phyloP scores from a whole-genome alignment of 2,329 filamentous ascomycete species.

The Penicillium sp. region DNA sequence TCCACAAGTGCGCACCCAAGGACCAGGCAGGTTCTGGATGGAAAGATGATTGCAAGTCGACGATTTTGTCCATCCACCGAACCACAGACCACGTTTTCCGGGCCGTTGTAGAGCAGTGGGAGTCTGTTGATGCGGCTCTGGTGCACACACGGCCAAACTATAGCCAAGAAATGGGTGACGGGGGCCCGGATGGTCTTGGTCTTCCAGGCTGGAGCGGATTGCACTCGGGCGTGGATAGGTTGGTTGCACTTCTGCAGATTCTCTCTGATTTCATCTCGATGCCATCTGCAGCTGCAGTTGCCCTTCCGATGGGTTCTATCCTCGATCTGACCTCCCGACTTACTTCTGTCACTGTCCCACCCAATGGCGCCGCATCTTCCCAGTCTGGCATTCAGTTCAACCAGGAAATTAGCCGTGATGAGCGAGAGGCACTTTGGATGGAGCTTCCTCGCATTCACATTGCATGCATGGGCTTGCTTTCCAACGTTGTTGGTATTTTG shows the following conservation, averaged over 20 bases:
- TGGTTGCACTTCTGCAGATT: constrained; percentile 65
- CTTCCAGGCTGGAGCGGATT: constrained; percentile 74
- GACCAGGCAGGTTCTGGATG: constrained; percentile 75
- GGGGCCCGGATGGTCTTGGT: constrained; percentile 45
- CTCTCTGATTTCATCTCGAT: constrained; percentile 63
- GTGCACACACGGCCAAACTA: constrained; percentile 38
- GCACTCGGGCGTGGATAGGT: constrained; percentile 68
- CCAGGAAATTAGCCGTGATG: constrained; percentile 71
- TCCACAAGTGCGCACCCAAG: constrained; percentile 80
- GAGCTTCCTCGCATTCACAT: constrained; percentile 72
- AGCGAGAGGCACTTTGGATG: constrained; percentile 75
- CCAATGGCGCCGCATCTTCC: constrained; percentile 39
- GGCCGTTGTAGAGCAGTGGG: constrained; percentile 77
- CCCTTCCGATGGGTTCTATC: constrained; percentile 65
- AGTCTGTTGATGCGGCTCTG: constrained; percentile 57
- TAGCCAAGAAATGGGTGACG: constrained; percentile 38
- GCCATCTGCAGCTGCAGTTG: constrained; percentile 64
- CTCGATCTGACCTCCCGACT: constrained; percentile 70
- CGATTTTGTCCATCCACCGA: constrained; percentile 65
- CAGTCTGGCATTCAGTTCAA: constrained; percentile 62
- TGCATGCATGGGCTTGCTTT: constrained; percentile 64
- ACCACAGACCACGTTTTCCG: constrained; percentile 77
- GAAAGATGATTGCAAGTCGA: constrained; percentile 63
- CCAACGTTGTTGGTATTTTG: constrained; percentile 59
- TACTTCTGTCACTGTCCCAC: constrained; percentile 61